These are phyloP conservation scores for Kodamaea anthophila DNA, from an alignment of 1,139 yeast species.

Conservation along the genomic window DNA sequence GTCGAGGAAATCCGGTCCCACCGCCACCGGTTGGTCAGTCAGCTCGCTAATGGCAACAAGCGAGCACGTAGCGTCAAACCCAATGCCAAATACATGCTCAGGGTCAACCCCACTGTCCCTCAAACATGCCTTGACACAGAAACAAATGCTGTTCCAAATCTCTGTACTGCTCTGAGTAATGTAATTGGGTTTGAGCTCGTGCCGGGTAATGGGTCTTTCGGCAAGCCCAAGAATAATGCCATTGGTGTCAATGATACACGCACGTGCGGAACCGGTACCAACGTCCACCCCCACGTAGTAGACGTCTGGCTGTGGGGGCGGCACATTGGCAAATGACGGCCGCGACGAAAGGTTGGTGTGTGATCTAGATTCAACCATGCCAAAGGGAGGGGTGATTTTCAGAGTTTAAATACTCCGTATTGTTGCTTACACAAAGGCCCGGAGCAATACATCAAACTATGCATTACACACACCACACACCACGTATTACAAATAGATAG, in stretches of 20 bases:
- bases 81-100: conserved; percentile 68
- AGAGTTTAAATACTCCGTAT: conserved; percentile 3
- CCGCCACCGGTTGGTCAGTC: conserved; percentile 69
- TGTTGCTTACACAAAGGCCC: neutral
- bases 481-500: no score
- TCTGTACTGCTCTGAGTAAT: conserved; percentile 88
- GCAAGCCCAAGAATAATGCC: conserved; percentile 81
- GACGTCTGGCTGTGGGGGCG: conserved; percentile 43
- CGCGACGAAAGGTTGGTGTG: conserved; percentile 37
- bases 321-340: conserved; percentile 34
- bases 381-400: neutral
- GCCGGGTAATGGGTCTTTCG: conserved; percentile 72
- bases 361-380: conserved; percentile 16
- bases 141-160: conserved; percentile 86
- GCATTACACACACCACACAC: no score
- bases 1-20: conserved; percentile 84
- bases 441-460: neutral
- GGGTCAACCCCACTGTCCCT: conserved; percentile 71
- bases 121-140: conserved; percentile 69
- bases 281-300: conserved; percentile 92
- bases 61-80: conserved; percentile 97
- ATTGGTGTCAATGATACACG: conserved; percentile 76
- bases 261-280: conserved; percentile 96
- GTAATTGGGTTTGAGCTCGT: conserved; percentile 62
- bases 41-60: conserved; percentile 70